A percentile compares a stretch with the other conserved stretches of the same genome.
These are phyloP conservation scores for Sclerotinia spermophila DNA, from an alignment of 2,329 filamentous ascomycete genomes.

Conservation along the genomic window DNA sequence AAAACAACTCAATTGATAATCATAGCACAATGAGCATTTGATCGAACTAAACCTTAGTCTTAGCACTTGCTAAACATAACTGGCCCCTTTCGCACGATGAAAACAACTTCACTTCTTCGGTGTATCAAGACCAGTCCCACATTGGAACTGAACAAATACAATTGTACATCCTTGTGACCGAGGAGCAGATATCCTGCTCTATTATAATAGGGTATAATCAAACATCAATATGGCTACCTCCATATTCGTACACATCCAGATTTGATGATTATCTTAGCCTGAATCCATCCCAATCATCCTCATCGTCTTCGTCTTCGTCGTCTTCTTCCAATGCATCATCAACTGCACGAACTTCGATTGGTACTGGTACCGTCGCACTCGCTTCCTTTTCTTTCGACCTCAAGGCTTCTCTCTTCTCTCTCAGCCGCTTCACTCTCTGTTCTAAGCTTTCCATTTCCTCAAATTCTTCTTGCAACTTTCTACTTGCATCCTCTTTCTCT, in stretches of 20 bases:
- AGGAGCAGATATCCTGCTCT: neutral
- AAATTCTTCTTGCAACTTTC: slow-evolving; percentile 72
- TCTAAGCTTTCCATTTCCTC: slow-evolving; percentile 81
- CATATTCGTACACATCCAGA: neutral
- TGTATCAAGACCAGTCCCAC: neutral
- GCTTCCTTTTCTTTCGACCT: slow-evolving; percentile 39
- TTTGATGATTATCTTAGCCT: slow-evolving; percentile 12
- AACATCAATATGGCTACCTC: neutral
- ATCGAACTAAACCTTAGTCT: neutral
- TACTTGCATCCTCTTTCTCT: slow-evolving; percentile 71
- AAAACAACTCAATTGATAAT: neutral
- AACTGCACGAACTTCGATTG: neutral
- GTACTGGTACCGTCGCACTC: neutral
- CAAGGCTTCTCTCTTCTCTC: slow-evolving; percentile 68
- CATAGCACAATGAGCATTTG: neutral
- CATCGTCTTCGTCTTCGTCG: slow-evolving; percentile 22
- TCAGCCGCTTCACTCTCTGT: slow-evolving; percentile 62
- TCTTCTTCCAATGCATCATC: slow-evolving; percentile 15
- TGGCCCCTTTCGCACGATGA: neutral
- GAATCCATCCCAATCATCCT: slow-evolving; percentile 26
- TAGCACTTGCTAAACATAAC: neutral
- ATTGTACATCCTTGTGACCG: neutral
- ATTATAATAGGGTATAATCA: slow-evolving; percentile 4
- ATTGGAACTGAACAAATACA: neutral
- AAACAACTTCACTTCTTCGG: neutral